Evolutionary conservation across 2,329 filamentous ascomycete genomes (phyloP).

Genomic region (Pseudogymnoascus sp.): DNA sequence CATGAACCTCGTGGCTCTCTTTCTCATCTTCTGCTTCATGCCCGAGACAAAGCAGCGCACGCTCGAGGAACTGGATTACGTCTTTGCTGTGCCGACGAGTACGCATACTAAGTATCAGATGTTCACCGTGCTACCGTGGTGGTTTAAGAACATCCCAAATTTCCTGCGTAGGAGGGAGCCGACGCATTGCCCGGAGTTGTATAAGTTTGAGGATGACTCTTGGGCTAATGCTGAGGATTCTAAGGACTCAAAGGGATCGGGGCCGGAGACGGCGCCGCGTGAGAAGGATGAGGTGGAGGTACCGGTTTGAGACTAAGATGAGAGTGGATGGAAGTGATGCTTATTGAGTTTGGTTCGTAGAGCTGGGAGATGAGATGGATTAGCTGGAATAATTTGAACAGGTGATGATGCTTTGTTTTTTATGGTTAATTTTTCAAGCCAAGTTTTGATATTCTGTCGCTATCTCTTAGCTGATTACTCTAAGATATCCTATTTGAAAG

Average conservation of each 20-base stretch:
- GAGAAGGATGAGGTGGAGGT: neutral
- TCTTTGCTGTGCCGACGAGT: constrained; percentile 33
- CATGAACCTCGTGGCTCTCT: constrained; percentile 45
- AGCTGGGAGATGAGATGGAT: neutral
- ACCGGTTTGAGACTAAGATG: neutral
- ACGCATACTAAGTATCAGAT: constrained; percentile 21
- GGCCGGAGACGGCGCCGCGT: neutral
- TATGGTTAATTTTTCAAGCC: neutral
- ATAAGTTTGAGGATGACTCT: constrained; percentile 16
- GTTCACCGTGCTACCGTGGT: constrained; percentile 51
- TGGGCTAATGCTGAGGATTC: constrained; percentile 11
- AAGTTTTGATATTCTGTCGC: neutral
- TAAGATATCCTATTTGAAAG: neutral
- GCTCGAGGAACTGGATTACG: constrained; percentile 34
- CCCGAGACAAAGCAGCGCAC: constrained; percentile 47
- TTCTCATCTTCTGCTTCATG: constrained; percentile 48
- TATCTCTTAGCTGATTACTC: neutral
- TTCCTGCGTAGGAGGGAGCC: neutral
- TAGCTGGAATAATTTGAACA: neutral
- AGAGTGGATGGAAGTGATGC: neutral
- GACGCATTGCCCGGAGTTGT: constrained; percentile 12
- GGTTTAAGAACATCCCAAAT: constrained; percentile 34
- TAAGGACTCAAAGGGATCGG: neutral
- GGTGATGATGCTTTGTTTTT: neutral
- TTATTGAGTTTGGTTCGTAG: neutral